A percentile compares a stretch with the other conserved stretches of the same genome.
Conservation (phyloP, 2,329 filamentous ascomycete genomes). For the Hirsutella rhossiliensis region DNA sequence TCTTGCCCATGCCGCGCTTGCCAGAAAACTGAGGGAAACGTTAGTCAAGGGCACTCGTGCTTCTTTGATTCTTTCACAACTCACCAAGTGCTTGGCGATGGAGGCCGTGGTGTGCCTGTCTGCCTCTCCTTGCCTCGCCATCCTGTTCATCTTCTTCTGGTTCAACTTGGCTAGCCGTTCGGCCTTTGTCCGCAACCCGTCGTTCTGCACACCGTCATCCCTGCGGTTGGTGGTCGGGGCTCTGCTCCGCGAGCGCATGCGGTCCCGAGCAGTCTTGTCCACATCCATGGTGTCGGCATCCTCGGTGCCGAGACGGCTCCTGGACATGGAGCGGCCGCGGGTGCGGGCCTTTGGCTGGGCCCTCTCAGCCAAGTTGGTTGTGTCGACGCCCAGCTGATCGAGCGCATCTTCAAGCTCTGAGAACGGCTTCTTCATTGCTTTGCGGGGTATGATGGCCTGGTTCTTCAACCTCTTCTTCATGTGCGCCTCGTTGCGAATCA, state of each 20-base stretch:
- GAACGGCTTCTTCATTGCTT: slow-evolving; percentile 66
- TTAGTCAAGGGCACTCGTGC: slow-evolving; percentile 16
- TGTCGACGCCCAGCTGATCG: slow-evolving; percentile 76
- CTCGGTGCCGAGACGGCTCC: slow-evolving; percentile 49
- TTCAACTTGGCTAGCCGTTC: slow-evolving; percentile 78
- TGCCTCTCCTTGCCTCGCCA: slow-evolving; percentile 92
- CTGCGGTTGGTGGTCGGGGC: slow-evolving; percentile 50
- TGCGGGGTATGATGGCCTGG: slow-evolving; percentile 81
- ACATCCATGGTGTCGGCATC: slow-evolving; percentile 69
- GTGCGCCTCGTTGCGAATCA: slow-evolving; percentile 88
- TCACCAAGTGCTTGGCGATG: slow-evolving; percentile 82
- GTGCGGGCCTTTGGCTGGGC: slow-evolving; percentile 51
- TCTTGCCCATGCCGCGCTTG: slow-evolving; percentile 91
- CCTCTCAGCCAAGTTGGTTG: slow-evolving; percentile 59
- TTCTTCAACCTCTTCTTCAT: slow-evolving; percentile 98
- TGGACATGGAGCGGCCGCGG: slow-evolving; percentile 59
- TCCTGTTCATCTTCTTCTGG: slow-evolving; percentile 98
- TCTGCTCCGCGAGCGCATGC: slow-evolving; percentile 63
- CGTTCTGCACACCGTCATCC: slow-evolving; percentile 65
- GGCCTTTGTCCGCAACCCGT: slow-evolving; percentile 58
- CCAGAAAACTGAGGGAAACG: slow-evolving; percentile 54
- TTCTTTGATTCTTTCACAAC: slow-evolving; percentile 20
- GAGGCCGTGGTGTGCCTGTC: slow-evolving; percentile 79
- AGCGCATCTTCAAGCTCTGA: slow-evolving; percentile 80
- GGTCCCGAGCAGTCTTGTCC: slow-evolving; percentile 43